These are phyloP conservation scores for Citrullus amarus DNA, from an alignment of 306 rosid species.

Conservation along the genomic window DNA sequence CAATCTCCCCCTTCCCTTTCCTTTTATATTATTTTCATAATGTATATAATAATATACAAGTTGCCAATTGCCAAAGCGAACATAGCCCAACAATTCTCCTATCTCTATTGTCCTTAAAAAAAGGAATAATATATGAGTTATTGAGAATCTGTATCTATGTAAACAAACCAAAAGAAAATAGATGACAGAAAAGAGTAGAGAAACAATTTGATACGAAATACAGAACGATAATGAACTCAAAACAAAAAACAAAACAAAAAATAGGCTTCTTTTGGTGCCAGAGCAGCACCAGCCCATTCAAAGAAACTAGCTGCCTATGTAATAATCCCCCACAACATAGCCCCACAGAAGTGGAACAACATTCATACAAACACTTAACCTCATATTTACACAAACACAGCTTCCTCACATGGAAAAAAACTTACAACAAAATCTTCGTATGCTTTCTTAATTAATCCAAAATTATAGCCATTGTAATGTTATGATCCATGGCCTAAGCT, in stretches of 20 bases:
- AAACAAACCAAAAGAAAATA: not conserved
- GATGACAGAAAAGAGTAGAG: not conserved
- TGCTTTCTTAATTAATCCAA: not conserved
- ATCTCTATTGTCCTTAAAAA: too few relatives aligned
- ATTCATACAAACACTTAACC: not conserved
- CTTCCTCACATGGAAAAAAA: not conserved
- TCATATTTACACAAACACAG: conserved; percentile 8
- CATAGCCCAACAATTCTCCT: too few relatives aligned
- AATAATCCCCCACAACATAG: not conserved
- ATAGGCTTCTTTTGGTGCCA: not conserved
- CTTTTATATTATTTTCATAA: too few relatives aligned
- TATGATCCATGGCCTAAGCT: conserved; percentile 9
- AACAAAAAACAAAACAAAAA: not conserved
- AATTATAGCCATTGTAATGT: not conserved
- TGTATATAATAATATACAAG: too few relatives aligned
- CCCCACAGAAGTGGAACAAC: not conserved
- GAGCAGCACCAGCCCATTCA: not conserved
- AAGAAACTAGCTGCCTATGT: conserved; percentile 4
- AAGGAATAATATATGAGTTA: too few relatives aligned
- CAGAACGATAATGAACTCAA: not conserved
- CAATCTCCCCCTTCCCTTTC: too few relatives aligned
- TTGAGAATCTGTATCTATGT: too few relatives aligned
- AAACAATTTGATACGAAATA: not conserved
- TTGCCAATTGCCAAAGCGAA: too few relatives aligned
- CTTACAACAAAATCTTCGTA: not conserved